These are phyloP conservation scores for Sclerotinia subarctica DNA, from an alignment of 2,329 filamentous ascomycete species.

Conservation along the genomic window DNA sequence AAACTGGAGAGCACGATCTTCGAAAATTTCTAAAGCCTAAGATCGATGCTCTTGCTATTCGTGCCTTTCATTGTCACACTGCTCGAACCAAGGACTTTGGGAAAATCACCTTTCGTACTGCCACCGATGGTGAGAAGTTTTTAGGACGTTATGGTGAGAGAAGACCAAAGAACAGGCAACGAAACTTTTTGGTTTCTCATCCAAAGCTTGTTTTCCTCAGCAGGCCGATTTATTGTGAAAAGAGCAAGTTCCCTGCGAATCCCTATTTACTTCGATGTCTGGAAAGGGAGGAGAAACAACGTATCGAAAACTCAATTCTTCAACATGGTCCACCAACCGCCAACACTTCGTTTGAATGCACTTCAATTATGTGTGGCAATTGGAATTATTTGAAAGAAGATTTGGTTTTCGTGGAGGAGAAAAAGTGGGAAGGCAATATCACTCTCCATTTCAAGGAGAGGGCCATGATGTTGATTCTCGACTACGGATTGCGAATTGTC, in stretches of 20 bases:
- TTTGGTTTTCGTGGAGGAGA: slow-evolving; percentile 44
- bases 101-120: slow-evolving; percentile 46
- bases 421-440: slow-evolving; percentile 42
- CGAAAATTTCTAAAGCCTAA: slow-evolving; percentile 41
- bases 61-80: slow-evolving; percentile 46
- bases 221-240: slow-evolving; percentile 30
- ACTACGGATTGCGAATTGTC: slow-evolving; percentile 48
- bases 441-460: slow-evolving; percentile 40
- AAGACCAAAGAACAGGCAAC: slow-evolving; percentile 2
- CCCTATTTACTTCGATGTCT: slow-evolving; percentile 28
- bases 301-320: not conserved
- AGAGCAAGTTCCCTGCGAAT: slow-evolving; percentile 30
- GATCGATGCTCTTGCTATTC: slow-evolving; percentile 42
- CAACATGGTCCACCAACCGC: slow-evolving; percentile 24
- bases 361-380: slow-evolving; percentile 42
- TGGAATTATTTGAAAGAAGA: slow-evolving; percentile 43
- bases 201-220: slow-evolving; percentile 25
- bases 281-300: slow-evolving; percentile 28
- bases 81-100: slow-evolving; percentile 42
- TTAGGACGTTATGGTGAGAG: slow-evolving; percentile 38
- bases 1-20: slow-evolving; percentile 44
- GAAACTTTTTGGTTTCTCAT: too few relatives aligned
- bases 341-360: slow-evolving; percentile 37
- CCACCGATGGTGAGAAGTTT: slow-evolving; percentile 44
- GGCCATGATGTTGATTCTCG: slow-evolving; percentile 43